These are phyloP conservation scores for Emericellopsis cladophorae DNA, from an alignment of 2,329 filamentous ascomycete species.

Conservation along the genomic window DNA sequence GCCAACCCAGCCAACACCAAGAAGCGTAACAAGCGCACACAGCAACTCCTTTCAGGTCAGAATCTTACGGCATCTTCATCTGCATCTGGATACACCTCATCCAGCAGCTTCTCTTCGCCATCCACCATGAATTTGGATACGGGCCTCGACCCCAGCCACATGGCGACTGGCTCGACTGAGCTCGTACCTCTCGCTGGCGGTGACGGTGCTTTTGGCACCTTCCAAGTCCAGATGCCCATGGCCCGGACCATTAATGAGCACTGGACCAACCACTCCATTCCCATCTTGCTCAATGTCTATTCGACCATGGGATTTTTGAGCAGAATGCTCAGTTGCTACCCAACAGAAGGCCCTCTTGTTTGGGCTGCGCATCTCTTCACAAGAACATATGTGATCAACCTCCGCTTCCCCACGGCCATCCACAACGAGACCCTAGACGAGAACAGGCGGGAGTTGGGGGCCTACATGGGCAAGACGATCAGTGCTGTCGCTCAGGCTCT, in stretches of 20 bases:
- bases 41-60: not conserved
- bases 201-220: not conserved
- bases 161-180: too few relatives aligned
- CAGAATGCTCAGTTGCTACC: slow-evolving; percentile 11
- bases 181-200: not conserved
- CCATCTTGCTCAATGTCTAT: slow-evolving; percentile 25
- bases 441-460: slow-evolving; percentile 17
- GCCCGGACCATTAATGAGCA: slow-evolving; percentile 16
- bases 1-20: slow-evolving; percentile 13
- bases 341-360: slow-evolving; percentile 19
- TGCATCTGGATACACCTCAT: not conserved
- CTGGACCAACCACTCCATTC: slow-evolving; percentile 24
- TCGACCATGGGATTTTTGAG: slow-evolving; percentile 19
- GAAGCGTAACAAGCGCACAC: slow-evolving; percentile 14
- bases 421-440: slow-evolving; percentile 10
- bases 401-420: slow-evolving; percentile 17
- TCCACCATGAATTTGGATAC: not conserved
- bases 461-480: slow-evolving; percentile 22
- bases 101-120: not conserved
- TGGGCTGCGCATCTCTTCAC: slow-evolving; percentile 26
- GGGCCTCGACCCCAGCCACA: not conserved
- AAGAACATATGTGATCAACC: slow-evolving; percentile 23
- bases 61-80: not conserved
- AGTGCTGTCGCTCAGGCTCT: slow-evolving; percentile 24
- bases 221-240: slow-evolving; percentile 5